phyloP scores from a whole-genome alignment of 1,284 basidiomycete species.

The Ganoderma sinense region DNA sequence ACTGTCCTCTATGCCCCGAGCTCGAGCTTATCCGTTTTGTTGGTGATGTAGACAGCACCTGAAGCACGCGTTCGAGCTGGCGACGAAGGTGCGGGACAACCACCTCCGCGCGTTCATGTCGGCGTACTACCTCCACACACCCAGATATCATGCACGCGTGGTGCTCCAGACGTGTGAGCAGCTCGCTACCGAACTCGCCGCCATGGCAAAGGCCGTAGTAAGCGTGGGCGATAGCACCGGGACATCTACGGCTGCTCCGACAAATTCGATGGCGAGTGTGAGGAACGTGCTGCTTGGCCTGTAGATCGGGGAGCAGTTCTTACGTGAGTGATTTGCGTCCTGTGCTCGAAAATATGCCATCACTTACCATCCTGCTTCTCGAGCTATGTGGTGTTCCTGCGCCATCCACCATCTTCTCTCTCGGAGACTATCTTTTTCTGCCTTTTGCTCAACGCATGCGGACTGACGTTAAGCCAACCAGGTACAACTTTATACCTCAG shows the following conservation, averaged over 20 bases:
- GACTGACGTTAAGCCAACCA: too few relatives aligned
- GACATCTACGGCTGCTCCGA: neutral
- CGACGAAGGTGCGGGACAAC: conserved; percentile 68
- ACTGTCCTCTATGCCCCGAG: neutral
- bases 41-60: conserved; percentile 59
- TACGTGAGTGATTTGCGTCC: too few relatives aligned
- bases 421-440: too few relatives aligned
- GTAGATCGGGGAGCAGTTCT: conserved; percentile 74
- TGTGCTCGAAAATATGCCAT: too few relatives aligned
- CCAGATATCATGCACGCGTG: conserved; percentile 66
- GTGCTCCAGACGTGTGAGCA: conserved; percentile 72
- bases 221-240: neutral
- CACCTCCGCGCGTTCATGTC: conserved; percentile 72
- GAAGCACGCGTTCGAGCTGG: conserved; percentile 64
- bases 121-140: conserved; percentile 74
- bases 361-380: too few relatives aligned
- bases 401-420: too few relatives aligned
- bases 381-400: too few relatives aligned
- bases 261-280: conserved; percentile 29
- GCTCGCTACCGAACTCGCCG: conserved; percentile 73
- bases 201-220: conserved; percentile 37
- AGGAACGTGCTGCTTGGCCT: conserved; percentile 71
- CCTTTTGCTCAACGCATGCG: too few relatives aligned
- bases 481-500: too few relatives aligned
- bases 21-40: too few relatives aligned